Percentiles rank a stretch among this genome's conserved stretches.
Evolutionary conservation across 2,329 filamentous ascomycete species (phyloP).

Genomic region (Aspergillus luchuensis): DNA sequence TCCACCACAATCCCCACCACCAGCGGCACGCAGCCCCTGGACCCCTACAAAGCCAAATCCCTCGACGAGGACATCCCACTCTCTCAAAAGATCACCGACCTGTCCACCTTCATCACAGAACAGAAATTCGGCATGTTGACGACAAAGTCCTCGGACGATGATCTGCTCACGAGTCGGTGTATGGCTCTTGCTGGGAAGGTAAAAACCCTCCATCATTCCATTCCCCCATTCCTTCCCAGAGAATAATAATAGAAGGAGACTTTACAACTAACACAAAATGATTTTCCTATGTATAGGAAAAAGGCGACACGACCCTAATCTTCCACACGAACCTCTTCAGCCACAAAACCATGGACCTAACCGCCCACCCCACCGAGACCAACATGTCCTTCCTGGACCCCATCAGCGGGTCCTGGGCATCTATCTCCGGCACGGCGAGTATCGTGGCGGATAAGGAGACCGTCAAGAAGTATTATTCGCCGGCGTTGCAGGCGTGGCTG

Average conservation of each 20-base stretch:
- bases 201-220: too few species aligned
- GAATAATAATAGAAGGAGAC: too few species aligned
- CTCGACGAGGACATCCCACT: conserved; percentile 72
- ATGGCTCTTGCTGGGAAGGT: conserved; percentile 83
- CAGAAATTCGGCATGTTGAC: conserved; percentile 91
- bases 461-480: conserved; percentile 75
- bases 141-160: conserved; percentile 64
- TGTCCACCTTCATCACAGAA: conserved; percentile 68
- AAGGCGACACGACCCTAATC: conserved; percentile 75
- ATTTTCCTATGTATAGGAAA: too few species aligned
- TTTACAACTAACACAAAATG: too few species aligned
- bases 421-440: conserved; percentile 71
- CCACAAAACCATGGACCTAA: conserved; percentile 81
- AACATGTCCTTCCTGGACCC: conserved; percentile 79
- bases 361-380: conserved; percentile 67
- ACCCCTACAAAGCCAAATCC: conserved; percentile 80
- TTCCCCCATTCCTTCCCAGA: too few species aligned
- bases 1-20: conserved; percentile 53
- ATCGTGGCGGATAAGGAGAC: conserved; percentile 69
- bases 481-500: conserved; percentile 77
- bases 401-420: conserved; percentile 79
- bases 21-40: conserved; percentile 62
- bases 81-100: conserved; percentile 74
- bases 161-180: conserved; percentile 73
- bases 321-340: conserved; percentile 93